Evolutionary conservation across 2,329 filamentous ascomycete genomes (phyloP).

Genomic region (Mycosphaerella sp.): DNA sequence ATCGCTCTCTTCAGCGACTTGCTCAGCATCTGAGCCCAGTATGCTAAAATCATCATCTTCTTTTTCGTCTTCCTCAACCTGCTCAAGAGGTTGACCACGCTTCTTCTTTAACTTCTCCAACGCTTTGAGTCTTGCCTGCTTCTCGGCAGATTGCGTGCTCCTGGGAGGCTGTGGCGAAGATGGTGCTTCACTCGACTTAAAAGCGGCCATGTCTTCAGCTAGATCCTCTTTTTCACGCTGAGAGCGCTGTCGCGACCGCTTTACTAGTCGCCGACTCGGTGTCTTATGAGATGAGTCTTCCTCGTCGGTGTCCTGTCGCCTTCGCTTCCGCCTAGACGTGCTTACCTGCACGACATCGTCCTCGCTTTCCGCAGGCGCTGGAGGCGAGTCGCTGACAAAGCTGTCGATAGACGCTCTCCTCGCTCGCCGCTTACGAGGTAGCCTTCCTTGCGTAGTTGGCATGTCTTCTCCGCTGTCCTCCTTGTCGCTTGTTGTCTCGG

Average conservation of each 20-base stretch:
- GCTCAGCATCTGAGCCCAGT: slow-evolving; percentile 27
- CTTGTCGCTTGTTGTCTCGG: neutral
- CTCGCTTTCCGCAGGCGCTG: slow-evolving; percentile 27
- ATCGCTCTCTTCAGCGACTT: slow-evolving; percentile 37
- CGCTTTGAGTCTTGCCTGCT: slow-evolving; percentile 38
- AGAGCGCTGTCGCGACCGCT: slow-evolving; percentile 23
- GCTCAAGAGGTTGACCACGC: slow-evolving; percentile 24
- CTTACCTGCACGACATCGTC: slow-evolving; percentile 27
- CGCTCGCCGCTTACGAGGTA: slow-evolving; percentile 17
- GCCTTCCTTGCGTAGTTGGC: slow-evolving; percentile 28
- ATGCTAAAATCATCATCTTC: slow-evolving; percentile 27
- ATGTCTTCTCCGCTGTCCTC: slow-evolving; percentile 27
- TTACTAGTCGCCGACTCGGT: slow-evolving; percentile 22
- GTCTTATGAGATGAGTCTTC: slow-evolving; percentile 23
- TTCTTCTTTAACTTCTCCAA: slow-evolving; percentile 41
- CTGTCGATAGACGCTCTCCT: slow-evolving; percentile 16
- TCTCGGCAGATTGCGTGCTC: slow-evolving; percentile 28
- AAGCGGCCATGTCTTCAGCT: slow-evolving; percentile 42
- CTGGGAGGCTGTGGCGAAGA: slow-evolving; percentile 22
- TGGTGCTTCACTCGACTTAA: slow-evolving; percentile 32
- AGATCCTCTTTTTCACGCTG: slow-evolving; percentile 39
- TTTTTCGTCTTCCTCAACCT: slow-evolving; percentile 20
- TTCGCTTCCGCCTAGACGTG: slow-evolving; percentile 17
- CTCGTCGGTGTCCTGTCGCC: slow-evolving; percentile 10
- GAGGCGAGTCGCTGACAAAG: slow-evolving; percentile 25